Evolutionary conservation across 2,329 filamentous ascomycete species (phyloP).

Genomic region (Fusarium cicatricum): DNA sequence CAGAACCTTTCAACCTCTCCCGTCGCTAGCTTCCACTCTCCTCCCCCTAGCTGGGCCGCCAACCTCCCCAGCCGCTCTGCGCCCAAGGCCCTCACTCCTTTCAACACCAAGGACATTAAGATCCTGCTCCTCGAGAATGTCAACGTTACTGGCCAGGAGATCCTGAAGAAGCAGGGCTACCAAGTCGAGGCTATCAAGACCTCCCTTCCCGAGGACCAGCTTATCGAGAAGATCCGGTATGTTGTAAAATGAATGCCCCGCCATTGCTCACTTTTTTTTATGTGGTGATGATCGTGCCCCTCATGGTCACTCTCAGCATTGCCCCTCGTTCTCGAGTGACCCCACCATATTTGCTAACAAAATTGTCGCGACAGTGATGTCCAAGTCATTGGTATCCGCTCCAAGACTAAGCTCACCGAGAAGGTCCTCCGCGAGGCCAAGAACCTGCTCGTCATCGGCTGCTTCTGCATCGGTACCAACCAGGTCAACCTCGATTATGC

Average conservation of each 20-base stretch:
- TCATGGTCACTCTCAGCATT: constrained; percentile 15
- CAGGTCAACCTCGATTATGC: constrained; percentile 89
- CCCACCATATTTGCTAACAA: constrained; percentile 28
- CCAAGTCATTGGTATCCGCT: constrained; percentile 97
- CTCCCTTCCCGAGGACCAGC: constrained; percentile 88
- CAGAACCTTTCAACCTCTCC: constrained; percentile 76
- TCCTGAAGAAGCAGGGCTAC: constrained; percentile 86
- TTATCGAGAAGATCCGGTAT: constrained; percentile 96
- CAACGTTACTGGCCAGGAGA: constrained; percentile 86
- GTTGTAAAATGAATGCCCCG: constrained; percentile 42
- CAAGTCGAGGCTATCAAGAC: constrained; percentile 93
- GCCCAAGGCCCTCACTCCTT: constrained; percentile 88
- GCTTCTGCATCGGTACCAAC: constrained; percentile 99
- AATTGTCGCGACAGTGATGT: constrained; percentile 70
- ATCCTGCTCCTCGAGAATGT: constrained; percentile 96
- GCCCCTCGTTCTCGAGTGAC: constrained; percentile 20
- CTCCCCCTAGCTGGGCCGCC: constrained; percentile 68
- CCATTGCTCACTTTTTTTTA: constrained; percentile 21
- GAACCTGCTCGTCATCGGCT: constrained; percentile 94
- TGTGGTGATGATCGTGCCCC: constrained; percentile 23
- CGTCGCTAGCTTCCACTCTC: constrained; percentile 76
- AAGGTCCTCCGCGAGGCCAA: constrained; percentile 88
- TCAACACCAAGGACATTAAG: constrained; percentile 95
- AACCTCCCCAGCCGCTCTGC: constrained; percentile 50
- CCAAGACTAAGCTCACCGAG: constrained; percentile 93